These are phyloP conservation scores for bread wheat (Triticum aestivum) DNA, from an alignment of 176 grass and related monocot species.

Conservation along the genomic window IWGSC_CS_RefSeq_v2.1 NC_057796.1:334952969-334953468, in stretches of 20 bases:
- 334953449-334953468: background rate
- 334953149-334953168: background rate
- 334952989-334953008: constrained; percentile 5
- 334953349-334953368: background rate
- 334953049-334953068: too few species aligned
- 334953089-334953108: background rate
- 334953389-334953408: background rate
- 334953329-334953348: rapidly evolving
- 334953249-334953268: background rate
- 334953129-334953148: background rate
- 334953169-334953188: background rate
- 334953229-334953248: rapidly evolving
- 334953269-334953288: constrained; percentile 19
- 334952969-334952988: constrained; percentile 22
- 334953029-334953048: constrained; percentile 4
- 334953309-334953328: constrained; percentile 8
- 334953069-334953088: constrained; percentile 9
- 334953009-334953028: background rate
- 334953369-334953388: background rate
- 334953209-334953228: background rate
- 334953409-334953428: background rate
- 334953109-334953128: background rate
- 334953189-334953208: background rate
- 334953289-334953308: background rate
- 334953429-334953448: background rate